phyloP scores from a whole-genome alignment of 768 basidiomycete genomes.

The Cyclocybe cylindracea region DNA sequence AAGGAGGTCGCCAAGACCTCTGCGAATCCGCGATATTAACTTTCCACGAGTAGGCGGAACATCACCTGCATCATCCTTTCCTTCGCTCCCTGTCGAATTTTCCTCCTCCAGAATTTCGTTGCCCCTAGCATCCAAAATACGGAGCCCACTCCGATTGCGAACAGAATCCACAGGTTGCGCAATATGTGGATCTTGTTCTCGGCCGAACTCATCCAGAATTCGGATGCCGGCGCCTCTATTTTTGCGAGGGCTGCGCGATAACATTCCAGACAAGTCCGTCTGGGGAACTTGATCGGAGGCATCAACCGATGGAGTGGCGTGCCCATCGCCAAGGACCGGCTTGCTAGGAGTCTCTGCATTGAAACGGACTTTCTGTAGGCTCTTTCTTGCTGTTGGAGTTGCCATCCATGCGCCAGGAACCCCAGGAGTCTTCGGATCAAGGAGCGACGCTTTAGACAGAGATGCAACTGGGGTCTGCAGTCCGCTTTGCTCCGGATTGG shows the following conservation, averaged over 20 bases:
- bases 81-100: slow-evolving; percentile 21
- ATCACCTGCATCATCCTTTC: slow-evolving; percentile 13
- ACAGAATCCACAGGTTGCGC: slow-evolving; percentile 12
- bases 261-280: neutral
- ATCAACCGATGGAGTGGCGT: neutral
- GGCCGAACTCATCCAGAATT: slow-evolving; percentile 73
- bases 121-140: slow-evolving; percentile 73
- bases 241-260: slow-evolving; percentile 17
- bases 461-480: slow-evolving; percentile 50
- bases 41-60: slow-evolving; percentile 42
- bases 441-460: slow-evolving; percentile 47
- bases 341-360: slow-evolving; percentile 38
- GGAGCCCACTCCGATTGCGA: slow-evolving; percentile 43
- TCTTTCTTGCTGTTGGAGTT: slow-evolving; percentile 60
- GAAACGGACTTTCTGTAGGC: slow-evolving; percentile 73
- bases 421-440: slow-evolving; percentile 60
- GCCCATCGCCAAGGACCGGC: neutral
- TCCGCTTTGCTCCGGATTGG: slow-evolving; percentile 30
- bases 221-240: slow-evolving; percentile 37
- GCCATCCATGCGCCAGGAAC: slow-evolving; percentile 68
- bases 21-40: slow-evolving; percentile 56
- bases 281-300: slow-evolving; percentile 14
- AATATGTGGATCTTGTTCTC: slow-evolving; percentile 32
- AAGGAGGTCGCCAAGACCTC: slow-evolving; percentile 57
- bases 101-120: slow-evolving; percentile 44